These are phyloP conservation scores for Rubroshorea leprosula DNA, from an alignment of 345 rosid genomes.

Conservation along the genomic window DNA sequence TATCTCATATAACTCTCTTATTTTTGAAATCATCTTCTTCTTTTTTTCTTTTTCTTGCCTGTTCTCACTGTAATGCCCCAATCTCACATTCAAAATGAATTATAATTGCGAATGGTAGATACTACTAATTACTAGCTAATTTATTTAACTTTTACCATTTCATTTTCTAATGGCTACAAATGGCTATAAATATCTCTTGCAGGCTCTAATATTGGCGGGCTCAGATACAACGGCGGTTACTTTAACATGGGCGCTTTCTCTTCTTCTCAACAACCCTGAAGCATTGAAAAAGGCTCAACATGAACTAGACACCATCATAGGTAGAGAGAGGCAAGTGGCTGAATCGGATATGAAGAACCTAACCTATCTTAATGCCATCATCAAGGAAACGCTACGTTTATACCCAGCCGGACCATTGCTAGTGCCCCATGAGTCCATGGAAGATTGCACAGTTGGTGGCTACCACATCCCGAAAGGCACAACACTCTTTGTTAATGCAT, in stretches of 20 bases:
- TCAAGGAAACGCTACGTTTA: slow-evolving; percentile 26
- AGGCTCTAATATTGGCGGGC: slow-evolving; percentile 37
- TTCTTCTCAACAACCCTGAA: slow-evolving; percentile 32
- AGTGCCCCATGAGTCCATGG: slow-evolving; percentile 29
- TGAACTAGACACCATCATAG: slow-evolving; percentile 35
- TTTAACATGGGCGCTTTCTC: no score
- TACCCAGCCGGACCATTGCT: slow-evolving; percentile 31
- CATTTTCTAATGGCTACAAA: no score
- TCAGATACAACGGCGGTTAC: slow-evolving; percentile 34
- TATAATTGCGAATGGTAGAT: no score
- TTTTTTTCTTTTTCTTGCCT: no score
- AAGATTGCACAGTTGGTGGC: slow-evolving; percentile 30
- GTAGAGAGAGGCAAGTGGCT: slow-evolving; percentile 22
- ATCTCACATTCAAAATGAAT: no score
- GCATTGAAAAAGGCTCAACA: slow-evolving; percentile 28
- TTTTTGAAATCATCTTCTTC: no score
- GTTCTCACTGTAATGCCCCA: no score
- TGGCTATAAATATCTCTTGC: no score
- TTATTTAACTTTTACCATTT: no score
- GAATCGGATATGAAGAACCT: slow-evolving; percentile 30
- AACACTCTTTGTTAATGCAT: slow-evolving; percentile 17
- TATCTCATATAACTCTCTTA: background rate
- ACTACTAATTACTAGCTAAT: no score
- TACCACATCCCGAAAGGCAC: slow-evolving; percentile 34
- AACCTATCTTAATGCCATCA: slow-evolving; percentile 29